Base-by-base conservation (phyloP, 805 yeast species). In the Teunomyces pallodes region DNA sequence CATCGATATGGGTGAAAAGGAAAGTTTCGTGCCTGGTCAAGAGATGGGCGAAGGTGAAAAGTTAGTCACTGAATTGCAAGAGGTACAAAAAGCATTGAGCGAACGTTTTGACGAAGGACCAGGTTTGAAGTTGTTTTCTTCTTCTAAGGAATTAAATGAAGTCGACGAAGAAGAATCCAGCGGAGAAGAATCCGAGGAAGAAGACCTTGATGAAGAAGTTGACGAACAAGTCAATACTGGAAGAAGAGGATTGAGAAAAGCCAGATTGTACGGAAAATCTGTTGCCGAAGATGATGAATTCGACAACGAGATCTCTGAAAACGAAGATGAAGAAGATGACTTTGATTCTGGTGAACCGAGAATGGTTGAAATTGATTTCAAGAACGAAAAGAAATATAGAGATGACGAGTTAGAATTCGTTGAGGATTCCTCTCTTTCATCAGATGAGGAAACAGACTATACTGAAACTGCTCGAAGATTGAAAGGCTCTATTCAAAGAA, bases 21-120 rank as follows among this genome's bases (percentile, higher is more conserved):
- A 76, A 45, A 64, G 77, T 35, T 87, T 87, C 64, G 80, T 77
- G 13, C 40, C 45, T 8, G 86, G 87, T 36, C 79, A 80, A 53
- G 87, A 84, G 51, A 75, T 72, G 58, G 97, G 96, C 24, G 80
- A 87, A 54, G 97, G 97, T 52, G 97, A 91, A 66, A 80, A 82
- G 59, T 69, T 90, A 52, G 96, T 92, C 26, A 87, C 95, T 4
- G 82, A 82, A 48, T 74, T 94, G 54, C 97, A 92, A 64, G 76
- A 80, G 33, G 89, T 84, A 3, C 76, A 81, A 33, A 78, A 78
- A 42, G 72, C 86, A 16, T 69, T 86, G 55, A 77, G 74, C 20
- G 87, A 81, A 58, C 76, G 80, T 43, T 76, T 77, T 45, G 75
- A 74, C 46, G 80, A 75, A 36, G 85, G 84, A 32, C 83, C 86